Evolutionary conservation across 139 green algal genomes (phyloP).

Genomic region (Monoraphidium neglectum): DNA sequence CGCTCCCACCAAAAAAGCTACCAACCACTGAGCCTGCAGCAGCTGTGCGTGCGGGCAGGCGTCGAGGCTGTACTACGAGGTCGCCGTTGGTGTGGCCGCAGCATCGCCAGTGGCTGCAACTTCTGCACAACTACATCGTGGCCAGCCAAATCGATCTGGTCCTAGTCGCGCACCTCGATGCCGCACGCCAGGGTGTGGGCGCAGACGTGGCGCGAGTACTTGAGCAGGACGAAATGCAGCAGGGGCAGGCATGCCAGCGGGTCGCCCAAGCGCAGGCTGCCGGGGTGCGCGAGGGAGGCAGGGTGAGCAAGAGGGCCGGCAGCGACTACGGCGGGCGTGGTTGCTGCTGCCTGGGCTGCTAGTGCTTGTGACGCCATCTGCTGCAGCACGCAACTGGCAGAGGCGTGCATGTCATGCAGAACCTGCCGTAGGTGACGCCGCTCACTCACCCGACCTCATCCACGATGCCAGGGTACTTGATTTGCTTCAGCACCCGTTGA

Average conservation of each 20-base stretch:
- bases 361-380: too few species aligned
- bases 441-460: constrained; percentile 63
- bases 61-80: too few species aligned
- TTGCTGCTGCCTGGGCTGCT: neutral
- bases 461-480: constrained; percentile 51
- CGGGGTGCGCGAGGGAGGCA: too few species aligned
- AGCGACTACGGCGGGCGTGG: neutral
- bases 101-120: neutral
- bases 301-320: too few species aligned
- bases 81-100: neutral
- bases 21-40: too few species aligned
- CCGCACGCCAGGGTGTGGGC: constrained; percentile 1
- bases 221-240: constrained; percentile 60
- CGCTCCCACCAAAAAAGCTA: too few species aligned
- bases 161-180: constrained; percentile 13
- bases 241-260: constrained; percentile 59
- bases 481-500: constrained; percentile 41
- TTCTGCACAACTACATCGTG: neutral
- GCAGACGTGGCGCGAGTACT: constrained; percentile 63
- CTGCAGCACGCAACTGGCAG: too few species aligned
- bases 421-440: neutral
- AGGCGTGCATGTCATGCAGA: too few species aligned
- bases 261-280: constrained; percentile 48
- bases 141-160: neutral
- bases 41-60: too few species aligned